These are phyloP conservation scores for Elongisporangium undulatum DNA, from an alignment of 352 stramenopile genomes.

Conservation along the genomic window DNA sequence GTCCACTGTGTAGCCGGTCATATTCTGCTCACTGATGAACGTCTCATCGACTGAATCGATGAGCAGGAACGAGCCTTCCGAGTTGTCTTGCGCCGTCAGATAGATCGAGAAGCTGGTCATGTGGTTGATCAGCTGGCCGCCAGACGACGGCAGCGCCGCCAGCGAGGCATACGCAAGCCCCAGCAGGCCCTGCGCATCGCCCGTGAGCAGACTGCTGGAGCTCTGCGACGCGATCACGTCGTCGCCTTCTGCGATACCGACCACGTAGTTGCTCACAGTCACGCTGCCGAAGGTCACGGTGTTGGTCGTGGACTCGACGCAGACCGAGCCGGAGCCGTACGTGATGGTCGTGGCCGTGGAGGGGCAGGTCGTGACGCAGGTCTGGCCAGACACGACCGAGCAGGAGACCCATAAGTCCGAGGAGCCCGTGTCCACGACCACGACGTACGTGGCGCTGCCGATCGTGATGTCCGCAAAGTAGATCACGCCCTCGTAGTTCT, in stretches of 20 bases:
- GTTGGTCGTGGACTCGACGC: slow-evolving; percentile 32
- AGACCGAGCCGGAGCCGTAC: slow-evolving; percentile 67
- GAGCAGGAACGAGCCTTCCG: slow-evolving; percentile 56
- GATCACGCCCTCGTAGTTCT: slow-evolving; percentile 55
- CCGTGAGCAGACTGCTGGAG: slow-evolving; percentile 30
- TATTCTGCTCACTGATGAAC: slow-evolving; percentile 37
- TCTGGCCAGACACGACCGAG: slow-evolving; percentile 32
- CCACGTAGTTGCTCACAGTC: slow-evolving; percentile 36
- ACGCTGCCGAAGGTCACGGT: slow-evolving; percentile 46
- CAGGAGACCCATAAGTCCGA: slow-evolving; percentile 78
- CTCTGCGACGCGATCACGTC: slow-evolving; percentile 37
- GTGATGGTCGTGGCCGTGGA: slow-evolving; percentile 30
- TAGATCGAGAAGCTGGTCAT: slow-evolving; percentile 72
- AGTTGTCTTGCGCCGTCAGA: slow-evolving; percentile 32
- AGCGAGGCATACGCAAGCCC: slow-evolving; percentile 55
- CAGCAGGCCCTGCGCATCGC: slow-evolving; percentile 53
- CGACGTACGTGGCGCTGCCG: slow-evolving; percentile 27
- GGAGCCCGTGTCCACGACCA: slow-evolving; percentile 74
- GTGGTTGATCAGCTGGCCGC: slow-evolving; percentile 51
- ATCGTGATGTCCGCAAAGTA: slow-evolving; percentile 63
- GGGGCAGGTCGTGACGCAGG: slow-evolving; percentile 44
- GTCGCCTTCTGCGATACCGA: slow-evolving; percentile 43
- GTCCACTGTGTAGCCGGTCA: slow-evolving; percentile 37
- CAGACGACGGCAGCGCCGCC: slow-evolving; percentile 37
- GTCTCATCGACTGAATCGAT: slow-evolving; percentile 63